phyloP scores from a whole-genome alignment of 345 rosid species.

The Raphanus sativus region DNA sequence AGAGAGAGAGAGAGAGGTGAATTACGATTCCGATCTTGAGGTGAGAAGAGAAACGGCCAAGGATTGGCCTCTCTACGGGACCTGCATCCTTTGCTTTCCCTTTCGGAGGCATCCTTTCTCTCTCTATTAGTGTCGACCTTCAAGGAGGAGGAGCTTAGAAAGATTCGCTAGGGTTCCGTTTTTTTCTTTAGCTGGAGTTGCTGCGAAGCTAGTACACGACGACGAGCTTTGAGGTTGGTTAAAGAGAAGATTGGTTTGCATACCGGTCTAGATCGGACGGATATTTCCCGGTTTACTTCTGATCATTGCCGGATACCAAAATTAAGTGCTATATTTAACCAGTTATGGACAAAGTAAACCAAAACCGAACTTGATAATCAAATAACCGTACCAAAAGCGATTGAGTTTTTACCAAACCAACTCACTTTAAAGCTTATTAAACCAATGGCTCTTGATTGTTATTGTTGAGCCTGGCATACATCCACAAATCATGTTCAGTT shows the following conservation, averaged over 20 bases:
- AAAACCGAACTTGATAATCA: too few relatives aligned
- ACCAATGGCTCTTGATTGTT: too few relatives aligned
- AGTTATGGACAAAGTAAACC: too few relatives aligned
- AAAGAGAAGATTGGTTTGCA: conserved; percentile 11
- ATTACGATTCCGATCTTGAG: conserved; percentile 97
- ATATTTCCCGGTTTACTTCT: conserved; percentile 26
- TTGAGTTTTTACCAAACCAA: too few relatives aligned
- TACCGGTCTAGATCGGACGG: conserved; percentile 10
- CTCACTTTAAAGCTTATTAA: too few relatives aligned
- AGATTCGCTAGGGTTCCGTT: conserved; percentile 40
- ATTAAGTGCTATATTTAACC: too few relatives aligned
- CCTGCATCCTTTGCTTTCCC: conserved; percentile 88
- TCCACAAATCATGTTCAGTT: too few relatives aligned
- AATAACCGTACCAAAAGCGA: too few relatives aligned
- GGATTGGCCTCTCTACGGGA: conserved; percentile 85
- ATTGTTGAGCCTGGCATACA: too few relatives aligned
- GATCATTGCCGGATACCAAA: not conserved
- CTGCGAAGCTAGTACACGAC: not conserved
- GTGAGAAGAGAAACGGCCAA: conserved; percentile 98
- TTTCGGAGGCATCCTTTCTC: conserved; percentile 75
- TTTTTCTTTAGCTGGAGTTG: conserved; percentile 17
- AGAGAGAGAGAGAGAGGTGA: not conserved
- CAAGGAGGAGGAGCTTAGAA: not conserved
- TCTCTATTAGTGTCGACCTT: conserved; percentile 1
- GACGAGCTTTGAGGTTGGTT: conserved; percentile 22